These are phyloP conservation scores for Globisporangium spinosum DNA, from an alignment of 352 stramenopile species.

Conservation along the genomic window DNA sequence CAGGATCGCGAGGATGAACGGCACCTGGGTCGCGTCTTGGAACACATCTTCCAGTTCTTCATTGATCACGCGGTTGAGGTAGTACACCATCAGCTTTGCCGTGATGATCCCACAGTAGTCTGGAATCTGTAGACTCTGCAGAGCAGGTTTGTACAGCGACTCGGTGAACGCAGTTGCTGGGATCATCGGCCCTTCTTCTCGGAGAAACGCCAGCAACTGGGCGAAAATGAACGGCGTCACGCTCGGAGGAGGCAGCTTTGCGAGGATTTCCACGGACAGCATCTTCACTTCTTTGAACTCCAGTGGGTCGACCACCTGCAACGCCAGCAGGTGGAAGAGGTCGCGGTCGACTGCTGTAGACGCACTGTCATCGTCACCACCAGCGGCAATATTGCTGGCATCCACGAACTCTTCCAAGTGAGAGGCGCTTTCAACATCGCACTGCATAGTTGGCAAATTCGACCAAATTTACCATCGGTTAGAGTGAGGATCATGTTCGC, in stretches of 20 bases:
- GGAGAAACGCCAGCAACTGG: slow-evolving; percentile 42
- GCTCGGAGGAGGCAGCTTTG: slow-evolving; percentile 30
- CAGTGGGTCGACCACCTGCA: slow-evolving; percentile 49
- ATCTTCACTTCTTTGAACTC: slow-evolving; percentile 84
- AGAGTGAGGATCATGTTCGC: no score
- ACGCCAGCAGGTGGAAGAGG: slow-evolving; percentile 37
- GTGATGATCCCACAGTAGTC: slow-evolving; percentile 39
- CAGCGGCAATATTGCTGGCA: background rate
- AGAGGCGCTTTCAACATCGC: slow-evolving; percentile 28
- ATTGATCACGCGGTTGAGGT: slow-evolving; percentile 62
- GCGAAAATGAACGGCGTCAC: slow-evolving; percentile 42
- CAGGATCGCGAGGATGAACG: slow-evolving; percentile 32
- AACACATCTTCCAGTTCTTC: slow-evolving; percentile 26
- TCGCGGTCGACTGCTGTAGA: background rate
- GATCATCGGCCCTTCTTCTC: slow-evolving; percentile 20
- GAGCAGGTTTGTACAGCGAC: slow-evolving; percentile 15
- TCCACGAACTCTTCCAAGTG: slow-evolving; percentile 30
- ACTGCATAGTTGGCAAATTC: slow-evolving; percentile 7
- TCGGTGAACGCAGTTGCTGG: background rate
- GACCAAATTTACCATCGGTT: no score
- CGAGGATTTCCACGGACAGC: slow-evolving; percentile 49
- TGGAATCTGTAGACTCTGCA: slow-evolving; percentile 24
- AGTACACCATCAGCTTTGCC: slow-evolving; percentile 74
- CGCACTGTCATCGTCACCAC: background rate
- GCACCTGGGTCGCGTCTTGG: slow-evolving; percentile 22